A percentile compares a stretch with the other conserved stretches of the same genome.
Conservation (phyloP, 2,329 filamentous ascomycete genomes). For the Rutstroemia sp. region DNA sequence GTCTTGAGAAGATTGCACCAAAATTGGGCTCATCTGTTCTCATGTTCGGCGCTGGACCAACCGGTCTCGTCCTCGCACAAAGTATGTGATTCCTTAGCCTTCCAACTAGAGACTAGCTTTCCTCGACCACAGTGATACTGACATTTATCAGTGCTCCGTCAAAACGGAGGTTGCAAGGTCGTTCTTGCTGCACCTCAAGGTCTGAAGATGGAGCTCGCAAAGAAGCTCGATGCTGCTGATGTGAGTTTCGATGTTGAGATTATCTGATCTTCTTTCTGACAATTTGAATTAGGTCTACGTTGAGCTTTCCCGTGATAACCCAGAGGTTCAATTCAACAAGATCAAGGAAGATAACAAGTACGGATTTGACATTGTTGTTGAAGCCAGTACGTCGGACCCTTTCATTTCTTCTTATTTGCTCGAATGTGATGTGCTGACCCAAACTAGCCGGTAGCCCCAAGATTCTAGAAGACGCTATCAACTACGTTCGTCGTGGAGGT, state of each 20-base stretch:
- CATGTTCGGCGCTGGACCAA: constrained; percentile 60
- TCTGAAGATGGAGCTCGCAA: constrained; percentile 63
- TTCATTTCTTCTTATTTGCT: constrained; percentile 55
- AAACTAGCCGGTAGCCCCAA: constrained; percentile 48
- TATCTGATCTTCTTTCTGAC: not conserved
- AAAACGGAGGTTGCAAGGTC: constrained; percentile 64
- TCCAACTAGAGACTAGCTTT: not conserved
- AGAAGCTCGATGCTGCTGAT: constrained; percentile 47
- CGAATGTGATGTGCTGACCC: not conserved
- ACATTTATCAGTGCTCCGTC: constrained; percentile 39
- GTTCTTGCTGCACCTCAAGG: constrained; percentile 62
- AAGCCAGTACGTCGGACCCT: constrained; percentile 1
- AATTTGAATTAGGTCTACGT: constrained; percentile 34
- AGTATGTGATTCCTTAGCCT: not conserved
- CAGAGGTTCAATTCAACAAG: constrained; percentile 51
- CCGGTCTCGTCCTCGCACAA: constrained; percentile 45
- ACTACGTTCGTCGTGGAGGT: constrained; percentile 64
- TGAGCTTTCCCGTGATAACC: constrained; percentile 46
- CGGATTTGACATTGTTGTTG: constrained; percentile 49
- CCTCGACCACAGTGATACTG: not conserved
- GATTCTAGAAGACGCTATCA: constrained; percentile 63
- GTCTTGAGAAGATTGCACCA: constrained; percentile 60
- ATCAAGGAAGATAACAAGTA: constrained; percentile 60
- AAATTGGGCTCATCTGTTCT: constrained; percentile 58
- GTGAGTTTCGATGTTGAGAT: constrained; percentile 15